Conservation (phyloP, 176 grass and related monocot species). For the Echinochloa phyllopogon region DNA sequence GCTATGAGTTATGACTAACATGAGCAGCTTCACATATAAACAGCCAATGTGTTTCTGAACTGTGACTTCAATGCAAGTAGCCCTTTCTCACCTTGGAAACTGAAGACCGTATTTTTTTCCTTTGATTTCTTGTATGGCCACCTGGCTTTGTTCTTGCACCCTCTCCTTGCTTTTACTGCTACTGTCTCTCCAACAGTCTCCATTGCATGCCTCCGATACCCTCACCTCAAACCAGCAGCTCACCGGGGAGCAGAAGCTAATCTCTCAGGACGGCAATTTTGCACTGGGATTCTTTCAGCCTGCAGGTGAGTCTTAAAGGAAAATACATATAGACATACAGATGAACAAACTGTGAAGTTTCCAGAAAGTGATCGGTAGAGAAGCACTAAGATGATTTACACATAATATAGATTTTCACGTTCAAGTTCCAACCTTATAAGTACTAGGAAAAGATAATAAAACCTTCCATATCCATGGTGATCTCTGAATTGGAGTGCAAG, state of each 20-base stretch:
- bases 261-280: slow-evolving; percentile 32
- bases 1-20: neutral
- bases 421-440: neutral
- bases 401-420: neutral
- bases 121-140: slow-evolving; percentile 9
- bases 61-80: neutral
- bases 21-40: neutral
- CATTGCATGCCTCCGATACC: slow-evolving; percentile 12
- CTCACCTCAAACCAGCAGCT: neutral
- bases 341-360: neutral
- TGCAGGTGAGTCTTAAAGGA: neutral
- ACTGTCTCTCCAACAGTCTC: neutral
- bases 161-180: neutral
- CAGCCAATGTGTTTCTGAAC: neutral
- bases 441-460: neutral
- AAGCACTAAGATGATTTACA: neutral
- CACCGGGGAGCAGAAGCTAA: slow-evolving; percentile 39
- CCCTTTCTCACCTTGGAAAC: neutral
- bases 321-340: neutral
- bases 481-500: neutral
- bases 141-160: neutral
- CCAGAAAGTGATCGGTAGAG: neutral
- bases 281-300: slow-evolving; percentile 46
- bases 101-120: neutral
- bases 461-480: neutral